Evolutionary conservation across 257 asterid species (phyloP).

Genomic region (Euphrasia confusa): DNA sequence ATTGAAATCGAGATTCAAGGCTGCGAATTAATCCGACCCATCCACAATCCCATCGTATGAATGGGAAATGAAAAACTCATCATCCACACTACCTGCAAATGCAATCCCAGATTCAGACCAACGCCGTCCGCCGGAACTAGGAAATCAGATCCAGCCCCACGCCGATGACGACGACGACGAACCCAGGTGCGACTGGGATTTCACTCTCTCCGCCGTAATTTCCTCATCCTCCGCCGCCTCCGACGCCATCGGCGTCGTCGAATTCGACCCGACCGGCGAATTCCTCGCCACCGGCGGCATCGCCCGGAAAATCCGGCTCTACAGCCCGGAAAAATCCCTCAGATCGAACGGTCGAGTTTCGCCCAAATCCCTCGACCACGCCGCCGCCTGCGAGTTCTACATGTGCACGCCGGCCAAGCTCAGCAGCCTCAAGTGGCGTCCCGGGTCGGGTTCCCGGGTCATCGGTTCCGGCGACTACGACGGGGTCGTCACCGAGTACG

Average conservation of each 20-base stretch:
- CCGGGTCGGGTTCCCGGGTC: slow-evolving; percentile 48
- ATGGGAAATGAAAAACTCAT: slow-evolving; percentile 58
- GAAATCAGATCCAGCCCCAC: not conserved
- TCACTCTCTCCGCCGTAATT: slow-evolving; percentile 50
- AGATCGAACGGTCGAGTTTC: not conserved
- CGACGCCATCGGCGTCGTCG: slow-evolving; percentile 64
- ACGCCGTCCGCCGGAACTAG: not conserved
- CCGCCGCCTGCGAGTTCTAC: slow-evolving; percentile 49
- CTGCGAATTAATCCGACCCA: slow-evolving; percentile 15
- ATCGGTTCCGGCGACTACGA: slow-evolving; percentile 76
- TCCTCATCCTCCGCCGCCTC: slow-evolving; percentile 34
- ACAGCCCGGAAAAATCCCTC: slow-evolving; percentile 27
- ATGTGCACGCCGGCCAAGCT: slow-evolving; percentile 71
- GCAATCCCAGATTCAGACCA: slow-evolving; percentile 3
- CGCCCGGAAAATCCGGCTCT: slow-evolving; percentile 62
- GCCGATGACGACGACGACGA: slow-evolving; percentile 23
- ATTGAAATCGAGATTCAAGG: not conserved
- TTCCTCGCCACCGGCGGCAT: slow-evolving; percentile 68
- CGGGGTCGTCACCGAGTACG: slow-evolving; percentile 72
- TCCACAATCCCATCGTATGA: slow-evolving; percentile 22
- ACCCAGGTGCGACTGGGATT: slow-evolving; percentile 63
- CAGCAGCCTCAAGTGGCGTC: slow-evolving; percentile 63
- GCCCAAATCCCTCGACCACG: slow-evolving; percentile 34
- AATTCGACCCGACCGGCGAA: slow-evolving; percentile 43
- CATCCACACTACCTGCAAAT: slow-evolving; percentile 14